Evolutionary conservation across 371 early-diverging fungal genomes (phyloP), one percentile per base, ranked within the genome.

Genomic region (Sporodiniella umbellata): DNA sequence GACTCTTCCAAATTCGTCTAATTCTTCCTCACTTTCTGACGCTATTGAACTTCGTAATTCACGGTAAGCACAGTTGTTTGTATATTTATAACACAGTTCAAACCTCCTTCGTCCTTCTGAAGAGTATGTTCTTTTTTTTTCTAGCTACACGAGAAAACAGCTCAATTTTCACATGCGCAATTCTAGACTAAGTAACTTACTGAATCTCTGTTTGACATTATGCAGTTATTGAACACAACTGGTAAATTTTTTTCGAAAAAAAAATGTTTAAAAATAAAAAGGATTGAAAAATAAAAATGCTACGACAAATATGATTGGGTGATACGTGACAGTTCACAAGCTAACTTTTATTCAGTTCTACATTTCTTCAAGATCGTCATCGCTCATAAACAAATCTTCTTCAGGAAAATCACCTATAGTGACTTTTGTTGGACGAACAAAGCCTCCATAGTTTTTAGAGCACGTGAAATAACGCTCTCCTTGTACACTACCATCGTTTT

Each of bases 401-500:
- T 83, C 80, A 25, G 94, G 94, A 50, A 84, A 96, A 50, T 98
- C 96, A 17, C 98, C 98, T 0, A 89, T 87, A 12, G 64, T 69
- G 4, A 96, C 89, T 52, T 86, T 84, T 54, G 86, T 84, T 2
- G 97, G 95, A 8, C 95, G 82, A 21, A 95, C 89, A 65, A 95
- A 94, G 0, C 87, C 89, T 22, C 94, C 97, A 58, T 90, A 81
- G 8, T 87, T 86, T 22, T 75, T 63, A 10, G 78, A 75, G 51
- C 88, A 88, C 4, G 73, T 58, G 58, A 95, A 96, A 56, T 94
- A 96, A 8, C 51, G 58, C 18, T 66, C 78, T 2, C 92, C 93
- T 45, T 88, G 74, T 1, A 95, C 90, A 46, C 80, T 84, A 33
- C 98, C 98, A 66, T 95, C 83, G 61, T 98, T 91, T 68, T 92